These are phyloP conservation scores for Proliferodiscus dingleyae DNA, from an alignment of 2,329 filamentous ascomycete genomes.

Conservation along the genomic window DNA sequence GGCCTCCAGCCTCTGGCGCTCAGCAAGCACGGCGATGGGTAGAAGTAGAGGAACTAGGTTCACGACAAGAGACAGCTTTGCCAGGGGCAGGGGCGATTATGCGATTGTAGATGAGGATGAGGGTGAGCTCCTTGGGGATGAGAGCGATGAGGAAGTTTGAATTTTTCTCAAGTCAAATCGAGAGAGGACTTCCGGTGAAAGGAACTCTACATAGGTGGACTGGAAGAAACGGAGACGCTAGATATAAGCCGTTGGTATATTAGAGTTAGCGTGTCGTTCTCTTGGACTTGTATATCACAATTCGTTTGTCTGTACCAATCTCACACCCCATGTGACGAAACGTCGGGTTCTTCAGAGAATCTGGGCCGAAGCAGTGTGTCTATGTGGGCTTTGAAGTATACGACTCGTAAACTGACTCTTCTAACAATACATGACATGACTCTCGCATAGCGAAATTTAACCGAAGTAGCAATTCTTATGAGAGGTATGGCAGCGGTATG, in stretches of 20 bases:
- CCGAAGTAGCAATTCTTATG: too few species aligned
- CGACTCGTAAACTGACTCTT: too few species aligned
- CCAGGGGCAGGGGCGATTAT: constrained; percentile 82
- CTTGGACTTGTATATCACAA: neutral
- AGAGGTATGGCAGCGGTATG: too few species aligned
- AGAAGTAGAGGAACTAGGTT: constrained; percentile 53
- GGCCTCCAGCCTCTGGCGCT: constrained; percentile 67
- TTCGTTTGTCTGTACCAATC: neutral
- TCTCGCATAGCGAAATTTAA: too few species aligned
- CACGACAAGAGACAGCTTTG: constrained; percentile 85
- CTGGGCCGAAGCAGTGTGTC: neutral
- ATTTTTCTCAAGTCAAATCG: neutral
- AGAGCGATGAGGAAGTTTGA: constrained; percentile 81
- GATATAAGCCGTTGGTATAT: constrained; percentile 1
- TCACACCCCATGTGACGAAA: too few species aligned
- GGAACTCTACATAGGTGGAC: too few species aligned
- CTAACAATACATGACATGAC: too few species aligned
- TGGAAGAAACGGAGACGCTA: neutral
- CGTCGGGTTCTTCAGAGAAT: too few species aligned
- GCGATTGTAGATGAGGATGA: constrained; percentile 87
- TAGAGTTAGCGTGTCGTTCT: constrained; percentile 1
- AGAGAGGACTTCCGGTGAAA: neutral
- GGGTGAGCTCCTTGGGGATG: constrained; percentile 87
- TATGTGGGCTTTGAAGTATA: neutral
- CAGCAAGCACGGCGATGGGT: constrained; percentile 46